Base-by-base conservation (phyloP, 768 basidiomycete genomes). In the Lactifluus hygrophoroides region DNA sequence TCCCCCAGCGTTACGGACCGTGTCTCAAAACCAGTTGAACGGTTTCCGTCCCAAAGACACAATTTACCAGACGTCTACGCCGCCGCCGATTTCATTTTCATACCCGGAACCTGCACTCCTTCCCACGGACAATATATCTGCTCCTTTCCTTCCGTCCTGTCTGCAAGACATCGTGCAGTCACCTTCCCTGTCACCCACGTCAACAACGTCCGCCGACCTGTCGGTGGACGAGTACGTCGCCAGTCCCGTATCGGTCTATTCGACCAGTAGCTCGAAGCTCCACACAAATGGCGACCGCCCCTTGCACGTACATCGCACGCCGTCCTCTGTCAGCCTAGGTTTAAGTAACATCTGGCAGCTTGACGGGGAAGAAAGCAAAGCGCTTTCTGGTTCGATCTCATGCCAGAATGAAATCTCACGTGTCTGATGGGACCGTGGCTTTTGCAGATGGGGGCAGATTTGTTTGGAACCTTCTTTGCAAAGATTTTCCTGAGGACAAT, bases 151-250 rank as follows among this genome's bases (percentile, higher is more conserved):
- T n/a, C 88, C 88, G 3, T 82, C 87, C 8, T 90, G 88, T 73
- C 69, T 90, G 62, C 84, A 87, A 66, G 85, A 88, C 62, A 83
- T 87, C 23, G 80, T 88, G 19, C 80, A 83, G 66, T 81, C 83
- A 0, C 84, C 84, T n/a, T 77, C 86, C 5, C 80, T 65, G 32
- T 69, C 69, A 25, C 69, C 71, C n/a, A 54, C 85, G 19, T 76
- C 83, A 5, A 83, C 82, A 16, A 77, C 84, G 9, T 84, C 84
- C 2, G 79, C 83, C 4, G 86, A 86, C 56, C 68, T 86, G 43
- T 83, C 83, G 3, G 72, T 81, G 17, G 85, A 86, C 60, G 85
- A 86, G 51, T 70, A 68, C 28, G 71, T 64, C 37, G 64, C 64
- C 53, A 62, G 51, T 19, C 57, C 54, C 51, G 37, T 50, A 17